Percentiles rank a stretch among this genome's conserved stretches.
Conservation (phyloP, 1,284 basidiomycete genomes). For the Ceratorhiza oryzae-sativae region DNA sequence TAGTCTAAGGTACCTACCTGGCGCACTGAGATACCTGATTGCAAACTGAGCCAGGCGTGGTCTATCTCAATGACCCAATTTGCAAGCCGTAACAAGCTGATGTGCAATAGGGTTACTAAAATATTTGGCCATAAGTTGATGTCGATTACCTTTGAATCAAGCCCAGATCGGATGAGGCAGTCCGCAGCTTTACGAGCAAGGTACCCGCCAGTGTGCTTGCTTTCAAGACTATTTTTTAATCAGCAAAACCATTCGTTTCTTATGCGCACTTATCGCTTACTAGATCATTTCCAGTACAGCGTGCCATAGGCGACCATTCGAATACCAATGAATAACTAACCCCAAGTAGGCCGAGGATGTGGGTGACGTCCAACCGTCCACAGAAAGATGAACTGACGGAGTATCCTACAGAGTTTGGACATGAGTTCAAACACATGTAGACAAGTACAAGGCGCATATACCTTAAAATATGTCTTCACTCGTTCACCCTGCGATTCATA, state of each 20-base stretch:
- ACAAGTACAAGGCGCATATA: neutral
- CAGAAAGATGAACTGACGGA: neutral
- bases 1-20: too few relatives aligned
- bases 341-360: neutral
- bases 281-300: neutral
- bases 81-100: neutral
- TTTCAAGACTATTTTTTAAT: neutral
- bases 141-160: neutral
- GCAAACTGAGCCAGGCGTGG: too few relatives aligned
- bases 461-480: neutral
- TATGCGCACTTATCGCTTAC: neutral
- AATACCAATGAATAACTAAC: neutral
- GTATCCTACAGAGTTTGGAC: neutral
- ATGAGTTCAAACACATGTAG: neutral
- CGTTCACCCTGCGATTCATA: neutral
- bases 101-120: neutral
- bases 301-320: neutral
- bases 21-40: too few relatives aligned
- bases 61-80: too few relatives aligned
- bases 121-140: neutral
- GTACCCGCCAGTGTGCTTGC: slow-evolving; percentile 10
- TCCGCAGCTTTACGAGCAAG: neutral
- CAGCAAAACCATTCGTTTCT: neutral
- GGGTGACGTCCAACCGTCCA: neutral
- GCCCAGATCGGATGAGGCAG: neutral